phyloP scores from a whole-genome alignment of 805 yeast species.

The Starmerella cellae region DNA sequence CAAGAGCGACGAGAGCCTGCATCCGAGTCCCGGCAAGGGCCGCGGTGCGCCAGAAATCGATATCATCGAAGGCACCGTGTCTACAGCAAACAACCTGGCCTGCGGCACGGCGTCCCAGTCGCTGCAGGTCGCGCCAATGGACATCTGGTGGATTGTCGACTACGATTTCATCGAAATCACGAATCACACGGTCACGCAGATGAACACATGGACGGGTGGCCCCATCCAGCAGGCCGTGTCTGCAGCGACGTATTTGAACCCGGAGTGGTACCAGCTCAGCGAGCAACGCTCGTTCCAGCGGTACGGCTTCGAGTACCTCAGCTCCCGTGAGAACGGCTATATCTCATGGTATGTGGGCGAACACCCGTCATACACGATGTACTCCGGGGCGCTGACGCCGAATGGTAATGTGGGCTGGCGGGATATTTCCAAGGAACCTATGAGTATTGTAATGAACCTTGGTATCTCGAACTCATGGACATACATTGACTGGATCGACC shows the following conservation, averaged over 20 bases:
- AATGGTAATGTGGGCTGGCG: constrained; percentile 85
- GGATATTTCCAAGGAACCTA: constrained; percentile 75
- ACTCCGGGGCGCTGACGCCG: constrained; percentile 67
- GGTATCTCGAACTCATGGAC: constrained; percentile 92
- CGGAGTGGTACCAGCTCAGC: constrained; percentile 68
- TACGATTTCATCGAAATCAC: constrained; percentile 63
- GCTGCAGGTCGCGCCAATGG: constrained; percentile 82
- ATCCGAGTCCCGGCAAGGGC: constrained; percentile 77
- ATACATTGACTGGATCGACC: constrained; percentile 72
- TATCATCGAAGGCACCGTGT: constrained; percentile 68
- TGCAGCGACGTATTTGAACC: constrained; percentile 63
- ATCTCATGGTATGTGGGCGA: constrained; percentile 79
- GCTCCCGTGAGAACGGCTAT: constrained; percentile 47
- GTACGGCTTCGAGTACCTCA: constrained; percentile 64
- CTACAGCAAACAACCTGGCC: constrained; percentile 24
- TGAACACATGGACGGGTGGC: constrained; percentile 87
- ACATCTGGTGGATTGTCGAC: constrained; percentile 88
- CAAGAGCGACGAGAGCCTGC: constrained; percentile 48
- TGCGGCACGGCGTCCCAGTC: constrained; percentile 65
- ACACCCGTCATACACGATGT: constrained; percentile 58
- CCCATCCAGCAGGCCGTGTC: constrained; percentile 90
- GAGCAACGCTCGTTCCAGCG: constrained; percentile 42
- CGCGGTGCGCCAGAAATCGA: constrained; percentile 96
- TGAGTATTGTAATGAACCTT: constrained; percentile 75
- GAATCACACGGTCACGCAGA: constrained; percentile 53